phyloP scores from a whole-genome alignment of 2,329 filamentous ascomycete genomes.

The Phialemoniopsis sp. region DNA sequence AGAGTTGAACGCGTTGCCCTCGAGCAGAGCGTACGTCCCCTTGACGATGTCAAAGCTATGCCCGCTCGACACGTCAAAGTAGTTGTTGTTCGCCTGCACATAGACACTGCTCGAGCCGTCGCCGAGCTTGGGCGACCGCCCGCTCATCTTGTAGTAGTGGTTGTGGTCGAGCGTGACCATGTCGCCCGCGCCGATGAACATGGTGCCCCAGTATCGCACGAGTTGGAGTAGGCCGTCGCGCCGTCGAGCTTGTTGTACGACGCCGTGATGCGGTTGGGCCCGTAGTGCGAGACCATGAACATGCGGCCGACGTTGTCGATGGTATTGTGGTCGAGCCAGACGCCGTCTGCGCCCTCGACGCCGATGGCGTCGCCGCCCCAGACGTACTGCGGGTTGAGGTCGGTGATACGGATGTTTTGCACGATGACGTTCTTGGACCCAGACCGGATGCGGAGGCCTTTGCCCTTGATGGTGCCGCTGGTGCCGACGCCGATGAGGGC shows the following conservation, averaged over 20 bases:
- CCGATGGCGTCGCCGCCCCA: conserved; percentile 59
- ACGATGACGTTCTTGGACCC: conserved; percentile 54
- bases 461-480: conserved; percentile 52
- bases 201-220: neutral
- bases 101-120: neutral
- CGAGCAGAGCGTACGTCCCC: neutral
- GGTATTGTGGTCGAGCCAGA: conserved; percentile 51
- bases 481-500: conserved; percentile 48
- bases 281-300: neutral
- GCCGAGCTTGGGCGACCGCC: neutral
- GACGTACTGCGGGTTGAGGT: conserved; percentile 53
- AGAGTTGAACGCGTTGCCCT: neutral
- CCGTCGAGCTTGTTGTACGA: neutral
- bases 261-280: neutral
- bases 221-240: neutral
- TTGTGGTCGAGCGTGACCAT: neutral
- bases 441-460: conserved; percentile 45
- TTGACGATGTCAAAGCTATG: neutral
- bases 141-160: neutral
- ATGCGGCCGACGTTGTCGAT: neutral
- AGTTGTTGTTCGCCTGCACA: neutral
- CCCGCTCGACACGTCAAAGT: neutral
- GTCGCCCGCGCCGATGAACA: conserved; percentile 1
- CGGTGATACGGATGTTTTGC: conserved; percentile 52
- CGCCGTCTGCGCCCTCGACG: conserved; percentile 36